Base-by-base conservation (phyloP, 306 rosid genomes). In the Rosa lucieae region DNA sequence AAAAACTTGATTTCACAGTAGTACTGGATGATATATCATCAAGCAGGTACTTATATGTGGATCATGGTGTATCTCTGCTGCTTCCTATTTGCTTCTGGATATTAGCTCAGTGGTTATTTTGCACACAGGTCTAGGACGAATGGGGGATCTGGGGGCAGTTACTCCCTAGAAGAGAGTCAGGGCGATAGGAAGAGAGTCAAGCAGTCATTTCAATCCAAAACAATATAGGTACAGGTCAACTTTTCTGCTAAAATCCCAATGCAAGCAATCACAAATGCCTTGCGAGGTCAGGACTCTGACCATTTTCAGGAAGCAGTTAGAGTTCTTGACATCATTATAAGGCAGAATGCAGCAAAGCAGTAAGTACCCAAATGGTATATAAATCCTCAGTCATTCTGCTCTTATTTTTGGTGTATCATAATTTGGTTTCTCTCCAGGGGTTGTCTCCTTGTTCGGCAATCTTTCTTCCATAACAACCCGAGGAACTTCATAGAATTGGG, bases 281-380 rank as follows among this genome's bases (percentile, higher is more conserved):
- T 79, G 17, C 78, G 74, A 5, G 89, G 89, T 14, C 78, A 74
- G 26, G 78, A 86, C 35, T 86, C 85, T 17, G 85, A 71, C 5
- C 73, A 82, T 10, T 80, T 43, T 39, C 85, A 84, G 29, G 85
- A 86, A 44, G 82, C 77, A 58, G 21, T 86, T 18, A 77, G 82
- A 73, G 86, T 88, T 53, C 65, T 86, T 3, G 87, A 82, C 43
- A 80, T 80, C 44, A 63, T 86, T 40, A 67, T 86, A 6, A 82
- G 89, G 52, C 89, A 88, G 71, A 62, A 82, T 84, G 88, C 91
- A 37, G 73, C 86, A 51, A 88, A 84, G 67, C 76, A 80, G 49
- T 46, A 10, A 46, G 14, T 46, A 46, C 14, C 1, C 3, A 10
- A 46, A 13, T 46, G 29, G 49, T 44, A 0, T 8, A 10, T 46